Conservation (phyloP, 202 grass and related monocot species). For the Elaeis oleifera region DNA sequence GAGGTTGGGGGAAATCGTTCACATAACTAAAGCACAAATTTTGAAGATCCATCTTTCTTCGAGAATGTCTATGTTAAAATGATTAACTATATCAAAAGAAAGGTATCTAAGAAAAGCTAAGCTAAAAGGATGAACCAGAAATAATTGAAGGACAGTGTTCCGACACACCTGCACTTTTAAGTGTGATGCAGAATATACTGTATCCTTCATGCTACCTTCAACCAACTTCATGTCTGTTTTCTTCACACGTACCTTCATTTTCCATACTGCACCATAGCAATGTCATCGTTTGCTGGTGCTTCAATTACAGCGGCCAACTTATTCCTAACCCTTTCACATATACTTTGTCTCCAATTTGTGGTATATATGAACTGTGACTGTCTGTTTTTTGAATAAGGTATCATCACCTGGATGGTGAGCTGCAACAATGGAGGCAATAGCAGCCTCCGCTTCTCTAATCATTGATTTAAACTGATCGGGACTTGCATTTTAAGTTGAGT, state of each 20-base stretch:
- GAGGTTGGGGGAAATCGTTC: no score
- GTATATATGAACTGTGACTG: constrained; percentile 34
- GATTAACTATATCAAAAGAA: background rate
- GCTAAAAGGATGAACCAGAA: background rate
- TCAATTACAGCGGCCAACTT: constrained; percentile 53
- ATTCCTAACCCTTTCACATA: constrained; percentile 42
- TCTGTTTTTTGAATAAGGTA: constrained; percentile 21
- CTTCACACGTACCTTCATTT: constrained; percentile 59
- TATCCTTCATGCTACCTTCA: constrained; percentile 30
- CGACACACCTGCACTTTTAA: constrained; percentile 4
- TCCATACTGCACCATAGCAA: constrained; percentile 56
- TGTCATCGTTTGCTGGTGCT: constrained; percentile 44
- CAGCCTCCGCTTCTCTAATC: constrained; percentile 57
- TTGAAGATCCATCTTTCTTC: no score
- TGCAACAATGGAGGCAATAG: constrained; percentile 44
- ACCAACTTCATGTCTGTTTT: constrained; percentile 55
- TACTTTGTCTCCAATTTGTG: constrained; percentile 61
- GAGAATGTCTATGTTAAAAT: no score
- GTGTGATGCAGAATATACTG: background rate
- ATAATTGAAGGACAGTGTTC: background rate
- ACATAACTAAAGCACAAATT: no score
- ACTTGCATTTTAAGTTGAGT: constrained; percentile 46
- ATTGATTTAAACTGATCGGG: constrained; percentile 47
- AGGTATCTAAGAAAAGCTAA: background rate
- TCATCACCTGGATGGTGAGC: constrained; percentile 36